Evolutionary conservation across 2,329 filamentous ascomycete species (phyloP).

Genomic region (Beauveria asiatica): DNA sequence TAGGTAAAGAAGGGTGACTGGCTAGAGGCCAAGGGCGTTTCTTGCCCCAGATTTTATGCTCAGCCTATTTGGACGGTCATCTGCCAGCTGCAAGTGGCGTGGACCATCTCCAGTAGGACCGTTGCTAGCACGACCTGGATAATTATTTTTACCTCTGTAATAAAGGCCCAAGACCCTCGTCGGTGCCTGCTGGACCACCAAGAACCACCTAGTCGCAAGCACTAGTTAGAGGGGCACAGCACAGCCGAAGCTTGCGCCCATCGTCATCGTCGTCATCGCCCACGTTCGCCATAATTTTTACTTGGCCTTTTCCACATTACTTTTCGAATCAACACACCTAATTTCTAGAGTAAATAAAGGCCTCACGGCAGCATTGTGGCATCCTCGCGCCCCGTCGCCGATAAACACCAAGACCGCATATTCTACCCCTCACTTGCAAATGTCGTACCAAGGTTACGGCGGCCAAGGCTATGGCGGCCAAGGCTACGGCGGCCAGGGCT

Average conservation of each 20-base stretch:
- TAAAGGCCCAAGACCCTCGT: background rate
- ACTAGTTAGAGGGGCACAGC: conserved; percentile 5
- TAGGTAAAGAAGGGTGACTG: background rate
- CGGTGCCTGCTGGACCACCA: background rate
- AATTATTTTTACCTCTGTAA: too few relatives aligned
- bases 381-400: background rate
- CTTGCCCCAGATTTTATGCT: background rate
- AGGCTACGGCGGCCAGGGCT: conserved; percentile 19
- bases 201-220: background rate
- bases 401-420: background rate
- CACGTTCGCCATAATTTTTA: background rate
- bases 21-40: background rate
- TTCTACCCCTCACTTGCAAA: conserved; percentile 14
- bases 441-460: conserved; percentile 30
- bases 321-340: background rate
- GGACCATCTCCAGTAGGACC: too few relatives aligned
- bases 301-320: background rate
- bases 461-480: conserved; percentile 18
- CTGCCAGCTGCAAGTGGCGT: background rate
- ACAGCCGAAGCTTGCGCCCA: conserved; percentile 2
- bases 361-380: background rate
- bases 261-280: conserved; percentile 9
- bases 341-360: background rate
- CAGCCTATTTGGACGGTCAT: background rate
- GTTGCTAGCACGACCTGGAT: too few relatives aligned